Base-by-base conservation (phyloP, 2,329 filamentous ascomycete genomes). In the Phoma sp. region DNA sequence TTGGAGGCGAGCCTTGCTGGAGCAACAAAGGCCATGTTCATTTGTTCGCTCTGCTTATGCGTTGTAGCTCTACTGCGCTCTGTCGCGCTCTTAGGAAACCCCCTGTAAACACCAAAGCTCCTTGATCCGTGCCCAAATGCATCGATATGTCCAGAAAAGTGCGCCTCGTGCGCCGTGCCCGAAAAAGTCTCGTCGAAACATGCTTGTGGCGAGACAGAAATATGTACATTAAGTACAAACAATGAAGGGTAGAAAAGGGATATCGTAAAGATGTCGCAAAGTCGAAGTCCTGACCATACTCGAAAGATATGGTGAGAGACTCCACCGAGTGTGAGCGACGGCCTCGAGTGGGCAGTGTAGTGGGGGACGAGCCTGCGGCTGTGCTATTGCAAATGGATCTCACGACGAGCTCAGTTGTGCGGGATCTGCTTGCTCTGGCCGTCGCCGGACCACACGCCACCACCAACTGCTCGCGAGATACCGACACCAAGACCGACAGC, bases 401-500 rank as follows among this genome's bases (percentile, higher is more conserved):
- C 41, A n/a, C 13, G 29, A 11, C 32, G 47, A 32, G 38, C 57
- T 63, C 60, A 59, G 57, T 50, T 59, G 44, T 67, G 60, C n/a
- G 67, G 65, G 52, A 75, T 75, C 58, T 64, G 64, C 65, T 69
- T 70, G 52, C 64, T 69, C 59, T 69, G 66, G 46, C 75, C 76
- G 18, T 76, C 63, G 47, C 70, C 68, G 25, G 72, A 70, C 70
- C 76, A 80, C 38, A 80, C 78, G 41, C 77, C 76, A 33, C 79
- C 79, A 51, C 79, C 77, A 3, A 81, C 79, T 13, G 79, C 79
- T 40, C 74, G 70, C 57, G 75, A 79, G 59, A 82, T 80, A 51
- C 79, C 79, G 24, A 82, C 75, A 49, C 78, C 79, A 33, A 81
- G 66, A 14, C 76, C 79, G 2, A 81, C 78, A 7, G 78, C 78